These are phyloP conservation scores for Peziza echinospora DNA, from an alignment of 495 filamentous ascomycete genomes.

Conservation along the genomic window DNA sequence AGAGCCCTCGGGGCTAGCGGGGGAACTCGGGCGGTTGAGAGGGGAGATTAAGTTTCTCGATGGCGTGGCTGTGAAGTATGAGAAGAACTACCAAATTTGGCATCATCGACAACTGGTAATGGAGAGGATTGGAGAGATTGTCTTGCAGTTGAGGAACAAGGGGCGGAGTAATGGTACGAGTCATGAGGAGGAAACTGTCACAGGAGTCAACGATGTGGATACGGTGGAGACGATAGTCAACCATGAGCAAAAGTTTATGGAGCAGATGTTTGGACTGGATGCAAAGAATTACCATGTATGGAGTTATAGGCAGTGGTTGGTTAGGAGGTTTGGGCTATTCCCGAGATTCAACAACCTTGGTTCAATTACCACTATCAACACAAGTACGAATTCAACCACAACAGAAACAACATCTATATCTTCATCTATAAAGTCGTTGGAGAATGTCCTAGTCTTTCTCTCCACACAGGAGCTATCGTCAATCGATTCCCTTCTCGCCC, in stretches of 20 bases:
- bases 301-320: slow-evolving; percentile 80
- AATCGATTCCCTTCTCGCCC: slow-evolving; percentile 42
- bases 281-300: slow-evolving; percentile 98
- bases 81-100: slow-evolving; percentile 99
- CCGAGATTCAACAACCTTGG: too few species aligned
- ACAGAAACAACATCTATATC: too few species aligned
- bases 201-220: slow-evolving; percentile 8
- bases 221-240: too few species aligned
- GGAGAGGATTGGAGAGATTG: slow-evolving; percentile 24
- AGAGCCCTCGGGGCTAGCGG: slow-evolving; percentile 31
- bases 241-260: slow-evolving; percentile 52
- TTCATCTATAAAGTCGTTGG: too few species aligned
- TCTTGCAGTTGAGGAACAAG: slow-evolving; percentile 8
- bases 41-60: slow-evolving; percentile 76
- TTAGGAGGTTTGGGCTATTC: slow-evolving; percentile 59
- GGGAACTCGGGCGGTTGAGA: slow-evolving; percentile 28
- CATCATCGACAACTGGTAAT: slow-evolving; percentile 81
- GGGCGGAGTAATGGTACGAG: too few species aligned
- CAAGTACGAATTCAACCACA: too few species aligned
- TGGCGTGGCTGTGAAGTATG: slow-evolving; percentile 49
- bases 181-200: background rate
- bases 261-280: slow-evolving; percentile 61
- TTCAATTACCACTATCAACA: too few species aligned
- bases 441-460: too few species aligned
- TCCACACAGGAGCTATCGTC: slow-evolving; percentile 42